Evolutionary conservation across 495 filamentous ascomycete species (phyloP).

Genomic region (Astrothelium macrocarpum): DNA sequence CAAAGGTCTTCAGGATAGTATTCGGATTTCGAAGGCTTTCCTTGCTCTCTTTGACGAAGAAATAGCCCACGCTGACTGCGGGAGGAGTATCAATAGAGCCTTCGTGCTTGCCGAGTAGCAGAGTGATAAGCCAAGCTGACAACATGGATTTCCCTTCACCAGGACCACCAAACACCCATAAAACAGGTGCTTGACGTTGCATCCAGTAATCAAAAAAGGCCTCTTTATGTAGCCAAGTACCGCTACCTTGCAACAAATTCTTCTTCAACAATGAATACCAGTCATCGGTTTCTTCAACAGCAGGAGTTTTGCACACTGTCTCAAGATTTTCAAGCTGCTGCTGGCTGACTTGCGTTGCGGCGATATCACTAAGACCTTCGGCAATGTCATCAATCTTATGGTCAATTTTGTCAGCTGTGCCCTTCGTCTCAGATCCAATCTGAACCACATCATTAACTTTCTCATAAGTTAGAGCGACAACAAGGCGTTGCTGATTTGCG

Average conservation of each 20-base stretch:
- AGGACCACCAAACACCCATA: not conserved
- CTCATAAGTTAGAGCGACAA: not conserved
- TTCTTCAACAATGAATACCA: not conserved
- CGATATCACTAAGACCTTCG: not conserved
- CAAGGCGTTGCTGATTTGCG: not conserved
- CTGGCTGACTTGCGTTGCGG: not conserved
- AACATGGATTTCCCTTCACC: not conserved
- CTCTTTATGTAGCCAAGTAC: not conserved
- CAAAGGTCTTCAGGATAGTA: not conserved
- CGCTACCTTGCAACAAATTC: not conserved
- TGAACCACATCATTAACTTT: not conserved
- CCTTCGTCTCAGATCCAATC: not conserved
- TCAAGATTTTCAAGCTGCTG: not conserved
- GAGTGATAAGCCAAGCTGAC: not conserved
- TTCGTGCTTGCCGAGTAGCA: not conserved
- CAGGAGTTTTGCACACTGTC: not conserved
- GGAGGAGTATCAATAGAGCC: not conserved
- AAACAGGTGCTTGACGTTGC: not conserved
- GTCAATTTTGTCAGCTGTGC: not conserved
- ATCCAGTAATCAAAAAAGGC: not conserved
- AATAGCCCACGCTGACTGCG: not conserved
- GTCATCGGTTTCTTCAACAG: not conserved
- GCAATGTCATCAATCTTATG: not conserved
- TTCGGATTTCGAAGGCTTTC: not conserved
- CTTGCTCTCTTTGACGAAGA: not conserved